These are phyloP conservation scores for Earliella scabrosa DNA, from an alignment of 1,284 basidiomycete genomes.

Conservation along the genomic window DNA sequence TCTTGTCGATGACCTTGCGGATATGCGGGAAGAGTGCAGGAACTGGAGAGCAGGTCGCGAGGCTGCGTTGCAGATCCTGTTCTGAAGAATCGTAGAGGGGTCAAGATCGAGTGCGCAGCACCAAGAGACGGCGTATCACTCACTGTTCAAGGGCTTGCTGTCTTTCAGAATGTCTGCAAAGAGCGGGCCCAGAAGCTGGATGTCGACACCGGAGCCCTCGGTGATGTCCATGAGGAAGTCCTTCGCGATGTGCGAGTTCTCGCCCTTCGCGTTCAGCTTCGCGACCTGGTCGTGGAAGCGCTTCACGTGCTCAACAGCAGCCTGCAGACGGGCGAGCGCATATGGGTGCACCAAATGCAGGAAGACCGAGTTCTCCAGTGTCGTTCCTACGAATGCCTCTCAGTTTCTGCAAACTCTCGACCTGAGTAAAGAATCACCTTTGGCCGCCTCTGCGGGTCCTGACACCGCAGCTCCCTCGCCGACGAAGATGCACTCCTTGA, in stretches of 20 bases:
- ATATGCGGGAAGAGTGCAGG: slow-evolving; percentile 46
- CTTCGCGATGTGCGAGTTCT: slow-evolving; percentile 65
- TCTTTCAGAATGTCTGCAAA: slow-evolving; percentile 44
- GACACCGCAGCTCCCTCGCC: slow-evolving; percentile 22
- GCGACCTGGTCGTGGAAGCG: slow-evolving; percentile 57
- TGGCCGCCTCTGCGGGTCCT: neutral
- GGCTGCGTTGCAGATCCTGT: slow-evolving; percentile 50
- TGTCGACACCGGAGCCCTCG: slow-evolving; percentile 63
- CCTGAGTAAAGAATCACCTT: too few relatives aligned
- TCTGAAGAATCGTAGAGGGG: slow-evolving; percentile 39
- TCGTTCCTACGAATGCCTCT: neutral
- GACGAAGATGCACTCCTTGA: slow-evolving; percentile 65
- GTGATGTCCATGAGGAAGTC: slow-evolving; percentile 64
- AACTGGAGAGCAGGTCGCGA: slow-evolving; percentile 60
- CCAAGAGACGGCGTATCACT: slow-evolving; percentile 2
- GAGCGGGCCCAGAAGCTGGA: slow-evolving; percentile 51
- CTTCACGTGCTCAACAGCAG: slow-evolving; percentile 57
- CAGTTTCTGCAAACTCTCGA: too few relatives aligned
- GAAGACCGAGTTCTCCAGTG: slow-evolving; percentile 41
- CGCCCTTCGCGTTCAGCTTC: slow-evolving; percentile 53
- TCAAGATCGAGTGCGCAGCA: neutral
- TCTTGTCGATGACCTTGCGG: slow-evolving; percentile 45
- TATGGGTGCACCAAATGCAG: slow-evolving; percentile 66
- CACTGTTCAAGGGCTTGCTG: slow-evolving; percentile 30
- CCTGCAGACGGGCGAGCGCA: slow-evolving; percentile 52